Conservation (phyloP, 768 basidiomycete species). For the Tubosaeta sp. region DNA sequence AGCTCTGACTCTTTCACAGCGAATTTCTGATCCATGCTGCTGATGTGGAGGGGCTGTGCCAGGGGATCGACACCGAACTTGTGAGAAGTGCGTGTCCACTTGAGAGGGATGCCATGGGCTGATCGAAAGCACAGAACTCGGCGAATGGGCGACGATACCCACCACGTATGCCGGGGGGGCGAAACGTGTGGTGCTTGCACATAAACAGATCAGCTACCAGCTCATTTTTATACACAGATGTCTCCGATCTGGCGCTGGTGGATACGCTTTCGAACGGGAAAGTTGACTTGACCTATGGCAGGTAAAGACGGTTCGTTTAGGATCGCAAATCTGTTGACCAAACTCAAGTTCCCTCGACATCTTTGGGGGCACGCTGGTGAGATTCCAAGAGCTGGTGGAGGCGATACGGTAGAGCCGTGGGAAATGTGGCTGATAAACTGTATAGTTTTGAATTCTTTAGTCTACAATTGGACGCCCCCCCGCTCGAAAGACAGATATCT, state of each 20-base stretch:
- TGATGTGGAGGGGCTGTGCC: slow-evolving; percentile 96
- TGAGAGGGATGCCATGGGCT: slow-evolving; percentile 1
- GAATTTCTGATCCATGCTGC: slow-evolving; percentile 97
- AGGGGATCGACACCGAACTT: slow-evolving; percentile 90
- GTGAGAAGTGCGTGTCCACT: slow-evolving; percentile 57
- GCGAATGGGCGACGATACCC: slow-evolving; percentile 87
- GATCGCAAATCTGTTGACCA: neutral
- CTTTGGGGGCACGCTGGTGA: slow-evolving; percentile 63
- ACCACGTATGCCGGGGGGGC: slow-evolving; percentile 98
- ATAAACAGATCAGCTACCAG: neutral
- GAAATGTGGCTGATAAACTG: slow-evolving; percentile 43
- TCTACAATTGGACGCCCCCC: slow-evolving; percentile 22
- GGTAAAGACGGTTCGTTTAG: slow-evolving; percentile 22
- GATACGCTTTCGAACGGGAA: slow-evolving; percentile 73
- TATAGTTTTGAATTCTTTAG: slow-evolving; percentile 24
- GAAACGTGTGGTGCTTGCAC: slow-evolving; percentile 48
- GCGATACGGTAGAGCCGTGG: slow-evolving; percentile 23
- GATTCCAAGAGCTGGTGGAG: slow-evolving; percentile 51
- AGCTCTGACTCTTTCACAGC: slow-evolving; percentile 38
- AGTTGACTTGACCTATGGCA: slow-evolving; percentile 45
- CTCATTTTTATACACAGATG: slow-evolving; percentile 42
- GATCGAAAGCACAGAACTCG: slow-evolving; percentile 54
- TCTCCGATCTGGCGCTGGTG: slow-evolving; percentile 79
- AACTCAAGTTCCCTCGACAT: slow-evolving; percentile 62
- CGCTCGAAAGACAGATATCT: slow-evolving; percentile 29